Percentiles rank a stretch among this genome's conserved stretches.
phyloP scores from a whole-genome alignment of 768 basidiomycete species.

The Pleurotus giganteus region DNA sequence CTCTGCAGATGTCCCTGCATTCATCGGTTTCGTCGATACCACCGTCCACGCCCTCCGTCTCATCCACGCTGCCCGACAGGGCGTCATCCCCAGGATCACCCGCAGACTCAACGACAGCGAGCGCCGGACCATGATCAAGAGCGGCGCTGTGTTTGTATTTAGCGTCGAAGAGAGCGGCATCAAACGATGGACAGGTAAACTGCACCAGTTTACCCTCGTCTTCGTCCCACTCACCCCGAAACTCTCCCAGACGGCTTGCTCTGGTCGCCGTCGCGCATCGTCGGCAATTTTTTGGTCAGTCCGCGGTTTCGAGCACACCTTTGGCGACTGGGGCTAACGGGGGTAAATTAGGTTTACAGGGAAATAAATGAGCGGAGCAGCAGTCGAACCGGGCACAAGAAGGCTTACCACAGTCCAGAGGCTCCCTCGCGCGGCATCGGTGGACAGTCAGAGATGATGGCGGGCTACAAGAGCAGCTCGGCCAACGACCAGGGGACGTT shows the following conservation, averaged over 20 bases:
- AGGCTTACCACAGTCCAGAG: constrained; percentile 50
- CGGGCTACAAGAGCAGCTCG: constrained; percentile 29
- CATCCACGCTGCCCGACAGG: constrained; percentile 79
- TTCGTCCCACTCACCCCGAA: constrained; percentile 16
- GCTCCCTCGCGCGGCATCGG: constrained; percentile 33
- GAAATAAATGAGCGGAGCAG: constrained; percentile 71
- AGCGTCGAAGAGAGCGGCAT: constrained; percentile 88
- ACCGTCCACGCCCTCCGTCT: constrained; percentile 80
- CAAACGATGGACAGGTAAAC: constrained; percentile 77
- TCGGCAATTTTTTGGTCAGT: constrained; percentile 79
- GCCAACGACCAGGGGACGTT: constrained; percentile 55
- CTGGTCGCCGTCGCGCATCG: constrained; percentile 84
- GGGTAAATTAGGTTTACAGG: constrained; percentile 63
- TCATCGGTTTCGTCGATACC: constrained; percentile 78
- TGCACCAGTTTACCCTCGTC: constrained; percentile 10
- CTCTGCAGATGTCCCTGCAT: constrained; percentile 56
- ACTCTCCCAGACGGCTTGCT: constrained; percentile 48
- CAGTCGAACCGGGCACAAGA: constrained; percentile 51
- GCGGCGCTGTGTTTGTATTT: constrained; percentile 81
- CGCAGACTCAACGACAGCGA: constrained; percentile 83
- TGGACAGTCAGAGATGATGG: constrained; percentile 28
- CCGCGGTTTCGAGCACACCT: background rate
- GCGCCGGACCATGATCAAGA: constrained; percentile 59
- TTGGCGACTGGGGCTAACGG: constrained; percentile 2
- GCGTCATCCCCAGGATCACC: constrained; percentile 80